Percentiles rank a stretch among this genome's conserved stretches.
These are phyloP conservation scores for Pseudogymnoascus verrucosus DNA, from an alignment of 2,329 filamentous ascomycete genomes.

Conservation along the genomic window DNA sequence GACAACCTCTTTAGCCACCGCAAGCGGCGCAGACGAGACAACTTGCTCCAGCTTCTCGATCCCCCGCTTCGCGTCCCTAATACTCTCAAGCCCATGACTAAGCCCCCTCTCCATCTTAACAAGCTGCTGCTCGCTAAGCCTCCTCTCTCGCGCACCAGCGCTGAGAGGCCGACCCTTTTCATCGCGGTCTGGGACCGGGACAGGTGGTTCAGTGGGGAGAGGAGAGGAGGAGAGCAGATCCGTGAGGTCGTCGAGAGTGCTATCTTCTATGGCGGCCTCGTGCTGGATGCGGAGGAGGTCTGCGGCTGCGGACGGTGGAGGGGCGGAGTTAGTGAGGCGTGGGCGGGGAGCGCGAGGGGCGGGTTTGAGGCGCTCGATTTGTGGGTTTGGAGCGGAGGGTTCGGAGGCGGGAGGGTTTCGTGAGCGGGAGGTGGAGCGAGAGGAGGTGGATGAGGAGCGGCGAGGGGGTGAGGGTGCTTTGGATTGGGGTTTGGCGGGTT, in stretches of 20 bases:
- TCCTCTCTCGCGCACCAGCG: constrained; percentile 24
- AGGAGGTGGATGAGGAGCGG: background rate
- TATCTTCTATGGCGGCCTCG: constrained; percentile 25
- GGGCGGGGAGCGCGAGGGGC: constrained; percentile 1
- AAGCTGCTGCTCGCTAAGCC: constrained; percentile 35
- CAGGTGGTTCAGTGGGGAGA: constrained; percentile 3
- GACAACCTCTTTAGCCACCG: constrained; percentile 23
- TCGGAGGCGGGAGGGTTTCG: background rate
- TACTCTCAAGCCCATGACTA: constrained; percentile 42
- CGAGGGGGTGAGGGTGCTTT: background rate
- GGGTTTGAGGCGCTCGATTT: constrained; percentile 3
- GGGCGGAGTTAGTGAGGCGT: constrained; percentile 20
- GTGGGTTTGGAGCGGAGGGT: background rate
- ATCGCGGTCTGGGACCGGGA: constrained; percentile 18
- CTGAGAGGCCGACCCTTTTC: constrained; percentile 18
- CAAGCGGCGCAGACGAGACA: constrained; percentile 32
- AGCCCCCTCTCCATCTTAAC: constrained; percentile 46
- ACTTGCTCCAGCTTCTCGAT: constrained; percentile 50
- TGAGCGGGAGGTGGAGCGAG: background rate
- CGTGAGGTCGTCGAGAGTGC: constrained; percentile 21
- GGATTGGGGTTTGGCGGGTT: background rate
- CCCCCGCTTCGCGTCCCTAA: constrained; percentile 47
- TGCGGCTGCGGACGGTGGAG: constrained; percentile 19
- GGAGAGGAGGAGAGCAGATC: constrained; percentile 8
- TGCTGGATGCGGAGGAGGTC: constrained; percentile 22